Conservation (phyloP, 2,329 filamentous ascomycete species). For the Trichophyton rubrum region DNA sequence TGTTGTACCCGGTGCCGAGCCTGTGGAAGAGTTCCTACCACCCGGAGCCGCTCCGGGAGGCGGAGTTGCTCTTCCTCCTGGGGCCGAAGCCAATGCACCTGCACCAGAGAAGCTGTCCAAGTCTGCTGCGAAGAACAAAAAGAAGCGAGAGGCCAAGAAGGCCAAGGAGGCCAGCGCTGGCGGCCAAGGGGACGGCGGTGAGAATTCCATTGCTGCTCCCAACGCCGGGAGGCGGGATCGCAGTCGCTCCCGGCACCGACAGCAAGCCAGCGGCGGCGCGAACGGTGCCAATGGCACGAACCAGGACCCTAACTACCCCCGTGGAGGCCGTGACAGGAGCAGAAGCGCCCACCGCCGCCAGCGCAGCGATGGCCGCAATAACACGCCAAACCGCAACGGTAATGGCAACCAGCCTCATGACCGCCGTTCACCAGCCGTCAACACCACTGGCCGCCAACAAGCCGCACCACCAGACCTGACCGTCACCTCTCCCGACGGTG, state of each 20-base stretch:
- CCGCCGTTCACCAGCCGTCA: constrained; percentile 9
- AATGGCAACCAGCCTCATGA: constrained; percentile 5
- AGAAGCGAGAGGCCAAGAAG: constrained; percentile 93
- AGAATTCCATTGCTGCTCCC: constrained; percentile 7
- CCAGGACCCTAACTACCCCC: constrained; percentile 17
- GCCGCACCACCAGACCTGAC: constrained; percentile 20
- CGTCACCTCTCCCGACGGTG: constrained; percentile 18
- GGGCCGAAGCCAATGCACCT: constrained; percentile 40
- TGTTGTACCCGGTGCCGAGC: constrained; percentile 76
- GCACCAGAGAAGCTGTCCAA: constrained; percentile 61
- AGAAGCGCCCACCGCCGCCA: constrained; percentile 19
- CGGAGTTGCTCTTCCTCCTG: constrained; percentile 52
- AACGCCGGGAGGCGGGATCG: constrained; percentile 53
- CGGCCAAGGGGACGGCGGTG: constrained; percentile 24
- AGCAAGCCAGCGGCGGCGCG: constrained; percentile 27
- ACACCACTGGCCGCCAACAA: constrained; percentile 23
- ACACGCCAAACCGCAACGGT: constrained; percentile 5
- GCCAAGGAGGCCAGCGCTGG: constrained; percentile 51
- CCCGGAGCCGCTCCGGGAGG: constrained; percentile 58
- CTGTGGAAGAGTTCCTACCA: constrained; percentile 49
- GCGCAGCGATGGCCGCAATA: constrained; percentile 16
- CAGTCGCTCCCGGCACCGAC: constrained; percentile 34
- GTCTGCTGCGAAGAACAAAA: constrained; percentile 89
- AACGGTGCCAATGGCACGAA: constrained; percentile 18
- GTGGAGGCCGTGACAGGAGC: constrained; percentile 21